Conservation (phyloP, 2,329 filamentous ascomycete genomes). For the Teratosphaeria zuluensis region DNA sequence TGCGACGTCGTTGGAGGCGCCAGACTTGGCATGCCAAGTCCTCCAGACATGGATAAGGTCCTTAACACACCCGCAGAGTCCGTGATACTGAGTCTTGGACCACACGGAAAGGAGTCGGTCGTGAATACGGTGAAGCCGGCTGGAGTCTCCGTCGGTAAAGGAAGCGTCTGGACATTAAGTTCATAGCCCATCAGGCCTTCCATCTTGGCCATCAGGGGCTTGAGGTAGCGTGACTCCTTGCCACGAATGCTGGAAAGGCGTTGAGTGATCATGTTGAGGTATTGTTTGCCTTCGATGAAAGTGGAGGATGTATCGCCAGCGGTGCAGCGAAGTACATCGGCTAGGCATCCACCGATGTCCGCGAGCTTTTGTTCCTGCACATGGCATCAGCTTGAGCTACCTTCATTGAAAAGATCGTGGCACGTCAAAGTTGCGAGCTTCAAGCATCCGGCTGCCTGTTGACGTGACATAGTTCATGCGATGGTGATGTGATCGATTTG, state of each 20-base stretch:
- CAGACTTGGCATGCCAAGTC: conserved; percentile 19
- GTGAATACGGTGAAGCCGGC: not conserved
- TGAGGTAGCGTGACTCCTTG: conserved; percentile 25
- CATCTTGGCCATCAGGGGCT: conserved; percentile 25
- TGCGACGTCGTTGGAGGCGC: not conserved
- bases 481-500: too few relatives aligned
- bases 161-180: conserved; percentile 12
- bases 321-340: conserved; percentile 27
- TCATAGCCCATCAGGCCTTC: conserved; percentile 23
- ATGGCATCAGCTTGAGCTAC: not conserved
- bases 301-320: conserved; percentile 24
- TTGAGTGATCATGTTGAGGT: conserved; percentile 22
- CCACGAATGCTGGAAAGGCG: conserved; percentile 27
- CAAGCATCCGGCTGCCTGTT: not conserved
- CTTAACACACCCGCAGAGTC: conserved; percentile 23
- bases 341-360: conserved; percentile 27
- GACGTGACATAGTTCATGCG: too few relatives aligned
- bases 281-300: conserved; percentile 25
- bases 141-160: conserved; percentile 9
- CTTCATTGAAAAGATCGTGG: not conserved
- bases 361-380: conserved; percentile 27
- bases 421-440: not conserved
- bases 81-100: conserved; percentile 12
- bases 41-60: conserved; percentile 19
- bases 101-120: not conserved